phyloP scores from a whole-genome alignment of 2,329 filamentous ascomycete genomes.

The Orbilia javanica region DNA sequence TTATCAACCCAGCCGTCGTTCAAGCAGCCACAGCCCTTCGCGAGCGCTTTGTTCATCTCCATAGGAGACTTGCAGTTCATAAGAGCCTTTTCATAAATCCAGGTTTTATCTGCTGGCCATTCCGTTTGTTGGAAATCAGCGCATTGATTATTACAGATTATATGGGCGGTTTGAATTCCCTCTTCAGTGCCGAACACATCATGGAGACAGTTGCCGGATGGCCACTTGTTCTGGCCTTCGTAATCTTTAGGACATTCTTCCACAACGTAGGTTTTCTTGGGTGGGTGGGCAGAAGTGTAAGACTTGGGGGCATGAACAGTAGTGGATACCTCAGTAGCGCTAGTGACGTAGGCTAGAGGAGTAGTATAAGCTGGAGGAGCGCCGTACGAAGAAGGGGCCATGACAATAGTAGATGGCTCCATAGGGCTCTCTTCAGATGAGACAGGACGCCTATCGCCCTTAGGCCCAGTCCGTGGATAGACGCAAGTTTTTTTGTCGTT shows the following conservation, averaged over 20 bases:
- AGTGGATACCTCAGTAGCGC: neutral
- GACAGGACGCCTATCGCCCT: neutral
- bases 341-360: neutral
- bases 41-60: slow-evolving; percentile 13
- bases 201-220: slow-evolving; percentile 31
- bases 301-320: neutral
- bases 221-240: slow-evolving; percentile 17
- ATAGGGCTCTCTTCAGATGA: neutral
- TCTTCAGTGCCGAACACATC: slow-evolving; percentile 11
- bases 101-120: slow-evolving; percentile 13
- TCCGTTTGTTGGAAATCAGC: neutral
- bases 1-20: slow-evolving; percentile 31
- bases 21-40: slow-evolving; percentile 42
- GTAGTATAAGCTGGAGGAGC: neutral
- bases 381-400: neutral
- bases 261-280: slow-evolving; percentile 4
- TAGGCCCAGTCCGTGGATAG: neutral
- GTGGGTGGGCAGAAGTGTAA: neutral
- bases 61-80: neutral
- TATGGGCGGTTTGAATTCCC: neutral
- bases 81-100: neutral
- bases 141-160: slow-evolving; percentile 39
- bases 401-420: neutral
- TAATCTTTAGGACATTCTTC: slow-evolving; percentile 26
- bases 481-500: neutral